These are phyloP conservation scores for Candida sp. DNA, from an alignment of 1,139 yeast genomes.

Conservation along the genomic window DNA sequence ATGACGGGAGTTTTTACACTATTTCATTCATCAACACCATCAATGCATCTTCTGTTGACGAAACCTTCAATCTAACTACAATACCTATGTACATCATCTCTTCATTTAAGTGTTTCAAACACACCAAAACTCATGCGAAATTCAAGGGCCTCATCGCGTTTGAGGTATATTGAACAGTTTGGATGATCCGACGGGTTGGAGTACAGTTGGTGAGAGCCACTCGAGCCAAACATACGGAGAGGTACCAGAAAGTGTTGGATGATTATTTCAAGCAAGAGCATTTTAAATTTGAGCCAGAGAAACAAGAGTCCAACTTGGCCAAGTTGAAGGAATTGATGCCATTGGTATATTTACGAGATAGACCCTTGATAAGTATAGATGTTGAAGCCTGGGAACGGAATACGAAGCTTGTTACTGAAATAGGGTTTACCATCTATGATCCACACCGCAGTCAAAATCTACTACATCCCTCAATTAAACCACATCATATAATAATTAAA, in stretches of 20 bases:
- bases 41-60: slow-evolving; percentile 18
- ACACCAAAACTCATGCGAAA: too few relatives aligned
- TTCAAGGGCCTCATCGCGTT: too few relatives aligned
- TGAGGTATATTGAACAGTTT: too few relatives aligned
- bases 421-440: slow-evolving; percentile 67
- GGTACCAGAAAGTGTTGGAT: slow-evolving; percentile 3
- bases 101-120: too few relatives aligned
- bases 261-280: slow-evolving; percentile 16
- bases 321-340: slow-evolving; percentile 22
- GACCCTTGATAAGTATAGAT: slow-evolving; percentile 56
- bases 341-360: slow-evolving; percentile 25
- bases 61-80: slow-evolving; percentile 18
- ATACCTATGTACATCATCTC: too few relatives aligned
- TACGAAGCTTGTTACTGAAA: slow-evolving; percentile 53
- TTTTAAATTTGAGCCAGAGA: slow-evolving; percentile 16
- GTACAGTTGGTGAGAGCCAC: background rate
- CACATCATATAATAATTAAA: slow-evolving; percentile 55
- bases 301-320: slow-evolving; percentile 10
- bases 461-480: slow-evolving; percentile 41
- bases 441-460: slow-evolving; percentile 38
- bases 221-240: background rate
- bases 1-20: too few relatives aligned
- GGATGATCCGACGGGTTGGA: background rate
- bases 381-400: slow-evolving; percentile 63
- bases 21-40: slow-evolving; percentile 8